Percentiles rank a stretch among this genome's conserved stretches.
These are phyloP conservation scores for Phytomonas sp. DNA, from an alignment of 208 protist species.

Conservation along the genomic window DNA sequence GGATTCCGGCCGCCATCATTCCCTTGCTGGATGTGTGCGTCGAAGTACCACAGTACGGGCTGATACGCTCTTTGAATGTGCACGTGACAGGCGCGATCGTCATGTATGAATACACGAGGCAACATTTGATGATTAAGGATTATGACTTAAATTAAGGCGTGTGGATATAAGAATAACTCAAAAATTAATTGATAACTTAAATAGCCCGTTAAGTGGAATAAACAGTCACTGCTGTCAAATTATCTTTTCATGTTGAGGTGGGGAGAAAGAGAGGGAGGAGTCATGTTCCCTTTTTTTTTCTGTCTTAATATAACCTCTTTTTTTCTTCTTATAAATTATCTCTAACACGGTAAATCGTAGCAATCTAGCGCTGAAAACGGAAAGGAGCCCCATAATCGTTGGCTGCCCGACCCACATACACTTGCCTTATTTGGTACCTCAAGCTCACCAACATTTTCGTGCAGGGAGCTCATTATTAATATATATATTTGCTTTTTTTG, in stretches of 20 bases:
- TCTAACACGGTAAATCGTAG: background rate
- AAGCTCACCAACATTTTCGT: background rate
- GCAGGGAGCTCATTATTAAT: background rate
- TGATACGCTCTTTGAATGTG: slow-evolving; percentile 89
- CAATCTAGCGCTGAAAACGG: background rate
- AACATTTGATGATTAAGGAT: slow-evolving; percentile 52
- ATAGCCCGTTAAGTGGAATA: background rate
- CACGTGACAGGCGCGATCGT: slow-evolving; percentile 85
- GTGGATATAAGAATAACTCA: background rate
- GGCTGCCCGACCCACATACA: background rate
- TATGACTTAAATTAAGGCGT: background rate
- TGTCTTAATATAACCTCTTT: slow-evolving; percentile 3
- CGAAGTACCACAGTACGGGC: slow-evolving; percentile 88
- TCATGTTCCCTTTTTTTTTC: background rate
- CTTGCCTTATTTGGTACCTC: slow-evolving; percentile 2
- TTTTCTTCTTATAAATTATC: background rate
- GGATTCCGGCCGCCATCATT: slow-evolving; percentile 75
- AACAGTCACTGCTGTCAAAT: background rate
- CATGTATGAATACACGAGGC: slow-evolving; percentile 90
- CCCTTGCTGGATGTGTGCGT: slow-evolving; percentile 82
- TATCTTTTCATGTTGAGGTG: background rate
- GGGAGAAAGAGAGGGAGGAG: background rate
- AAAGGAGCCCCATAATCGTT: slow-evolving; percentile 4
- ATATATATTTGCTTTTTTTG: background rate
- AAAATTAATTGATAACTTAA: background rate